Base-by-base conservation (phyloP, 805 yeast species). In the Ogataea henricii region DNA sequence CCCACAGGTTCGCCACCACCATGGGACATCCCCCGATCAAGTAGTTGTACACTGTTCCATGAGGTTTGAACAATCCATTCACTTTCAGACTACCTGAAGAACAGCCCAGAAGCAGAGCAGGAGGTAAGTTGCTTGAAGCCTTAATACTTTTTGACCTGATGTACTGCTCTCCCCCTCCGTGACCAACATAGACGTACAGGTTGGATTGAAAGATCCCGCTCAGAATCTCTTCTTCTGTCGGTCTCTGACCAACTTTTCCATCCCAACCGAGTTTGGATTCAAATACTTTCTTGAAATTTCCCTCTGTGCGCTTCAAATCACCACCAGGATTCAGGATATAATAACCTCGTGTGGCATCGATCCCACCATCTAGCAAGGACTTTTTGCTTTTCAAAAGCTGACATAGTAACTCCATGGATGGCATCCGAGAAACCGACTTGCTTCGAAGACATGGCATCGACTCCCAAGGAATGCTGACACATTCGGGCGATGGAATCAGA, bases 121-220 rank as follows among this genome's bases (percentile, higher is more conserved):
- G 87, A 0, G 90, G 82, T 8, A 82, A 63, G 0, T 44, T 49
- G 2, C 56, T 47, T 48, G 73, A 62, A 9, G 69, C 67, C 45
- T 78, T 78, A 36, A 90, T 66, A 0, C 77, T 66, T 4, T 81
- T 73, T 1, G 83, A 71, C 25, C 82, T 73, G 9, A 89, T 69
- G 59, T 82, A 89, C 52, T 87, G 90, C 52, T 89, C 92, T n/a
- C 98, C 97, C 4, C 97, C 94, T 0, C 98, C 97, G 67, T 94
- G 99, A 0, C 99, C 99, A 45, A 91, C 73, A 63, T 88, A 94
- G 0, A 92, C 70, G 55, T 85, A 86, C 7, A 87, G 54, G 32
- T 78, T 73, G 1, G 77, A 66, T 1, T 59, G 40, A 2, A 57
- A 49, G 7, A 91, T 60, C 14, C 73, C 72, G 0, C 65, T 43